Evolutionary conservation across 2,329 filamentous ascomycete species (phyloP).

Genomic region (Intubia oerlemansii): DNA sequence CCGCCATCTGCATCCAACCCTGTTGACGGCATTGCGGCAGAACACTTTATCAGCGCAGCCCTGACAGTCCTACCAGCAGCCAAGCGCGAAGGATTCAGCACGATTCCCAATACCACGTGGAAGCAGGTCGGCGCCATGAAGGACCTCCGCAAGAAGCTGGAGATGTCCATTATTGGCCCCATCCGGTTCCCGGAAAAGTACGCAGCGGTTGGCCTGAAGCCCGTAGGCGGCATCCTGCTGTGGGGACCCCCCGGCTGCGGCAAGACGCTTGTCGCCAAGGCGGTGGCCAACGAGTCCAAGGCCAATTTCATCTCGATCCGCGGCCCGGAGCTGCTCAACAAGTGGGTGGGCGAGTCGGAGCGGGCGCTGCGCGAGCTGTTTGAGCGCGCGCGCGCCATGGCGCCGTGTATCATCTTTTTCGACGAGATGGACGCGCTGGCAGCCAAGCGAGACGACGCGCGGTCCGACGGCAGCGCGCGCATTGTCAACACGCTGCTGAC

Average conservation of each 20-base stretch:
- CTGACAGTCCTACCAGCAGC: slow-evolving; percentile 59
- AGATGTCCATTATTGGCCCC: slow-evolving; percentile 71
- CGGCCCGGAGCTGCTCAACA: slow-evolving; percentile 88
- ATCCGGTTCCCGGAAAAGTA: slow-evolving; percentile 70
- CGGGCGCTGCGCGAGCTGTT: slow-evolving; percentile 85
- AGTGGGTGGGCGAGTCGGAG: slow-evolving; percentile 93
- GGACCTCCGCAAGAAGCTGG: slow-evolving; percentile 59
- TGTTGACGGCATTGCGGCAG: slow-evolving; percentile 19
- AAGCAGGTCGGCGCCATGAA: slow-evolving; percentile 71
- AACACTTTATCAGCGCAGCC: slow-evolving; percentile 54
- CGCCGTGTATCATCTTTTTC: slow-evolving; percentile 93
- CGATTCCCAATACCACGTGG: slow-evolving; percentile 87
- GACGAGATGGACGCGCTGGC: slow-evolving; percentile 84
- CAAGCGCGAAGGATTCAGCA: slow-evolving; percentile 85
- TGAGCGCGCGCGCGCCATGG: slow-evolving; percentile 60
- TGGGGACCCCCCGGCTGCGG: slow-evolving; percentile 96
- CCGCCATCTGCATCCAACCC: no score
- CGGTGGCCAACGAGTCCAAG: slow-evolving; percentile 83
- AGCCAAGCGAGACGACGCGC: slow-evolving; percentile 53
- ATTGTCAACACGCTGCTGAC: slow-evolving; percentile 92
- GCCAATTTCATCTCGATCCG: slow-evolving; percentile 98
- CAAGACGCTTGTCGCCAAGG: slow-evolving; percentile 90
- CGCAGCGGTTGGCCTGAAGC: slow-evolving; percentile 52
- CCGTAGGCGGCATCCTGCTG: slow-evolving; percentile 71
- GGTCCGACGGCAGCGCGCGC: slow-evolving; percentile 58